Percentiles rank a stretch among this genome's conserved stretches.
phyloP scores from a whole-genome alignment of 2,329 filamentous ascomycete genomes.

The Ophiostoma triangulosporum region DNA sequence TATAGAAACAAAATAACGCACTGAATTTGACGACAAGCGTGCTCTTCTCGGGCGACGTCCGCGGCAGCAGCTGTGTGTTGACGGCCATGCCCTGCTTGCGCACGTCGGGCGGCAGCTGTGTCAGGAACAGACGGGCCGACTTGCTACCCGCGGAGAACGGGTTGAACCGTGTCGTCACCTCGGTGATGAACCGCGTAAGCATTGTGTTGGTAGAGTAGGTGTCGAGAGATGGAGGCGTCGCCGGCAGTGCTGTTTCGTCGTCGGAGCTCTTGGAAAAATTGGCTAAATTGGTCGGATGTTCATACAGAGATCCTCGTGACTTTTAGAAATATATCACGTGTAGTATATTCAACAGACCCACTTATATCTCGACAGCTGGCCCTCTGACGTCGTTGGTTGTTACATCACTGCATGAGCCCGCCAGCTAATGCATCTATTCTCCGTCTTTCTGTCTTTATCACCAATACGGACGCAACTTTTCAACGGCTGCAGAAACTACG shows the following conservation, averaged over 20 bases:
- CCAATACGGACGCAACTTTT: too few relatives aligned
- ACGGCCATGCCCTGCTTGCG: slow-evolving; percentile 62
- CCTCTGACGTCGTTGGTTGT: slow-evolving; percentile 7
- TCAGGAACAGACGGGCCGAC: slow-evolving; percentile 77
- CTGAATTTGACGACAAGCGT: slow-evolving; percentile 74
- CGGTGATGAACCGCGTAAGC: slow-evolving; percentile 78
- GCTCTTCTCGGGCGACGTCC: slow-evolving; percentile 53
- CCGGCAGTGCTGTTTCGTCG: neutral
- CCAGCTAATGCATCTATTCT: neutral
- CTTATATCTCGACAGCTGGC: slow-evolving; percentile 6
- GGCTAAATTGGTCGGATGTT: neutral
- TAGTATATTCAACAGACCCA: neutral
- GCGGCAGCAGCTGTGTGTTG: slow-evolving; percentile 60
- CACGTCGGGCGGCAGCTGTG: slow-evolving; percentile 67
- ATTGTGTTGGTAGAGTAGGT: slow-evolving; percentile 31
- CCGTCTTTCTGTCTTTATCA: neutral
- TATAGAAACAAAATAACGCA: slow-evolving; percentile 39
- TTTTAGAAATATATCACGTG: neutral
- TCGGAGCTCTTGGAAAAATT: neutral
- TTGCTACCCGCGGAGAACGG: slow-evolving; percentile 72
- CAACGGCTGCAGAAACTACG: too few relatives aligned
- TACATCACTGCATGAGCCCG: neutral
- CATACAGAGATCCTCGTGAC: neutral
- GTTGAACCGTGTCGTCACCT: slow-evolving; percentile 79
- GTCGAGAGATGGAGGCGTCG: neutral